phyloP scores from a whole-genome alignment of 116 monocot species.

The Papilionanthe hybrid region DNA sequence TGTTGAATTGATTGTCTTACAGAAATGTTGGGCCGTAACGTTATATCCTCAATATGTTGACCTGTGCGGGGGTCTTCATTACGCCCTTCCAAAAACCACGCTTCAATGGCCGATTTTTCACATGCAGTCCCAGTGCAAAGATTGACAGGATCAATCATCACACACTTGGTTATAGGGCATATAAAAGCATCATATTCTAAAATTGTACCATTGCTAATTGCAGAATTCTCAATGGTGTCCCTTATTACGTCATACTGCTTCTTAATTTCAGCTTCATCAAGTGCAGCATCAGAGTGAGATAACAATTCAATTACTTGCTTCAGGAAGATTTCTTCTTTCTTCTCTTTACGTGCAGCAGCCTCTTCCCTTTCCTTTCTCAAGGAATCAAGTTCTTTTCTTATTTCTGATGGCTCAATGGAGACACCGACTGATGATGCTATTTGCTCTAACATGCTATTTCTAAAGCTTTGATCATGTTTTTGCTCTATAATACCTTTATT shows the following conservation, averaged over 20 bases:
- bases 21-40: conserved; percentile 11
- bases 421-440: conserved; percentile 20
- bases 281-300: conserved; percentile 14
- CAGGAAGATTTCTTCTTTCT: conserved; percentile 12
- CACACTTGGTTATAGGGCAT: conserved; percentile 11
- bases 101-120: conserved; percentile 17
- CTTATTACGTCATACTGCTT: conserved; percentile 3
- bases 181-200: conserved; percentile 5
- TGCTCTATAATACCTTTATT: conserved; percentile 12
- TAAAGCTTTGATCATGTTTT: conserved; percentile 13
- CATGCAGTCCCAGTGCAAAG: conserved; percentile 21
- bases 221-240: conserved; percentile 7
- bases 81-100: conserved; percentile 7
- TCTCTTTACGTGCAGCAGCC: conserved; percentile 18
- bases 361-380: conserved; percentile 21
- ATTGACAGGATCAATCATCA: conserved; percentile 23
- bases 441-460: conserved; percentile 18
- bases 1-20: conserved; percentile 16
- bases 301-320: conserved; percentile 23
- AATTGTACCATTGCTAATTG: conserved; percentile 4
- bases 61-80: conserved; percentile 9
- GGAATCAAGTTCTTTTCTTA: conserved; percentile 15
- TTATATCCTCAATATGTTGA: conserved; percentile 7
- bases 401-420: conserved; percentile 17
- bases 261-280: conserved; percentile 8